phyloP scores from a whole-genome alignment of 768 basidiomycete species.

The Gymnopilus dilepis region DNA sequence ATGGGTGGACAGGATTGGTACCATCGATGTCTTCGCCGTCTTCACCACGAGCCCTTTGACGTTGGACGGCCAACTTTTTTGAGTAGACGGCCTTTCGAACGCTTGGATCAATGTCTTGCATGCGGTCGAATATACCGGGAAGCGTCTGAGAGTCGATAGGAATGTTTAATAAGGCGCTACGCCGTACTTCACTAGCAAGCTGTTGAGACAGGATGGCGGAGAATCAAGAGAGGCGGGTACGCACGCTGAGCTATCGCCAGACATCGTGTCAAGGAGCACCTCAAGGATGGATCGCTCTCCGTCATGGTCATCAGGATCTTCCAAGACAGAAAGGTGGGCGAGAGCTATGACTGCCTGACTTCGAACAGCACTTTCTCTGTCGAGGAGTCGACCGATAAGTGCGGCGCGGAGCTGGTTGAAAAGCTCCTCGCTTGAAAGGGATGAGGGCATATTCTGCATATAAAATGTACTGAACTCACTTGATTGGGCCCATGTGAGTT shows the following conservation, averaged over 20 bases:
- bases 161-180: slow-evolving; percentile 75
- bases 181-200: slow-evolving; percentile 78
- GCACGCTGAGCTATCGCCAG: slow-evolving; percentile 78
- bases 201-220: not conserved
- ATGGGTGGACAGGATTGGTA: slow-evolving; percentile 66
- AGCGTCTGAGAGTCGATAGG: slow-evolving; percentile 61
- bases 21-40: slow-evolving; percentile 25
- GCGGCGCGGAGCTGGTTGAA: slow-evolving; percentile 64
- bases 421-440: slow-evolving; percentile 67
- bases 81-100: slow-evolving; percentile 79
- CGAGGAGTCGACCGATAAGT: slow-evolving; percentile 74
- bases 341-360: slow-evolving; percentile 83
- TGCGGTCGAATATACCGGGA: slow-evolving; percentile 71
- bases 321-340: slow-evolving; percentile 74
- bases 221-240: slow-evolving; percentile 30
- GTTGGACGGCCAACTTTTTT: slow-evolving; percentile 24
- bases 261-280: slow-evolving; percentile 68
- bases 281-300: slow-evolving; percentile 61
- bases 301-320: slow-evolving; percentile 60
- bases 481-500: slow-evolving; percentile 79
- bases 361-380: slow-evolving; percentile 81
- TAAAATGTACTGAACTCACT: slow-evolving; percentile 55
- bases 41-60: not conserved
- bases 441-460: not conserved
- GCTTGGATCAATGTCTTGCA: slow-evolving; percentile 77